Evolutionary conservation across 768 basidiomycete species (phyloP), one percentile per base, ranked within the genome.

Genomic region (Russula compacta): DNA sequence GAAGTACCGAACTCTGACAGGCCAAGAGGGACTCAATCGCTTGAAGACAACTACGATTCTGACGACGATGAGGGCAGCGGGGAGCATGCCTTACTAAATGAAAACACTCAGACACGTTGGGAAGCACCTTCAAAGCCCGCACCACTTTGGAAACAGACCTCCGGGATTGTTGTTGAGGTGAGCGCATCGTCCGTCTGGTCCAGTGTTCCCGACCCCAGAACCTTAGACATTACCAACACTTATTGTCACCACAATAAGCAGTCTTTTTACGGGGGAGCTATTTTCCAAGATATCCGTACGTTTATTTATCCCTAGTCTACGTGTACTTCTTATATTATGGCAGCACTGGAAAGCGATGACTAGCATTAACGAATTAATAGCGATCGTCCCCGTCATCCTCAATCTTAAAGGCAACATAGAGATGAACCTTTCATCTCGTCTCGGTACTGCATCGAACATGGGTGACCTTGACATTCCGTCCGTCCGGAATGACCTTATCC

Each of bases 341-440:
- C 60, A 95, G 91, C 83, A 78, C 58, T 98, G 94, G 94, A 79
- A 77, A 64, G 93, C 95, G 36, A 94, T 99, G 83, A 78, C 79
- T 51, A 81, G 88, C 44, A 84, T 98, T 51, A 88, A 98, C 77
- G 94, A 98, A 71, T 85, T 98, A 58, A 93, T 98, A 67, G 92
- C 98, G 79, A 91, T 98, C 56, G 86, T 98, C 4, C 95, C 95
- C 11, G 93, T 95, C 63, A 77, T 98, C 19, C 81, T 92, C 65
- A 98, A 98, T 67, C 82, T 99, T 59, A 98, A 97, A 69, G 97
- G 95, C n/a, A 92, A 99, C 69, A 81, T 98, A 40, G 97, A 98
- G 73, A 98, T 98, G 95, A 98, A 97, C 66, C 84, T 99, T 7
- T 95, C 94, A 4, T 93, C 97, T 0, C 83, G 95, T 14, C 79